Conservation (phyloP, 306 rosid species). For the Benincasa hispida region DNA sequence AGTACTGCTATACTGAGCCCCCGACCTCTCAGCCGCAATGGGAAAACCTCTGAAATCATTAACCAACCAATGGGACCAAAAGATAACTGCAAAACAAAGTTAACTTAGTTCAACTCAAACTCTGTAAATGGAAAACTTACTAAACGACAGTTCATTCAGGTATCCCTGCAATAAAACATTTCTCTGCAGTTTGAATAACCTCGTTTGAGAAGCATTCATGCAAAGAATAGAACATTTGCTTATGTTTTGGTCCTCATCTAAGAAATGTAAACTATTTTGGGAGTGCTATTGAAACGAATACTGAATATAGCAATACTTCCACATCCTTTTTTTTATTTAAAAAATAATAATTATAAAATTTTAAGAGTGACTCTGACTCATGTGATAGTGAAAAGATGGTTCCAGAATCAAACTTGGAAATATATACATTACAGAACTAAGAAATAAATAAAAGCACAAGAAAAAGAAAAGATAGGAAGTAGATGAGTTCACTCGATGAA, state of each 20-base stretch:
- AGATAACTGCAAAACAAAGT: slow-evolving; percentile 51
- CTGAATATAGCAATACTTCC: not conserved
- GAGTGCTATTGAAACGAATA: not conserved
- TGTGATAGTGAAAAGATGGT: not conserved
- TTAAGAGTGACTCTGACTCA: not conserved
- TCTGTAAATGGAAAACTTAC: not conserved
- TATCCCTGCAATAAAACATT: not conserved
- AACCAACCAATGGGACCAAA: slow-evolving; percentile 99
- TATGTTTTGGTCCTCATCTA: not conserved
- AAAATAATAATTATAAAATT: not conserved
- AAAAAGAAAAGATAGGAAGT: not conserved
- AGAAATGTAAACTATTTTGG: not conserved
- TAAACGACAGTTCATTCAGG: not conserved
- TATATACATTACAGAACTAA: not conserved
- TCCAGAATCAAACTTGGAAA: not conserved
- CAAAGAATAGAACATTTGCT: not conserved
- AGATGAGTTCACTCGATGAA: not conserved
- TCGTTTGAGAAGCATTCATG: not conserved
- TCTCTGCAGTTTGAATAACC: not conserved
- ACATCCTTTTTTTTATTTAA: not conserved
- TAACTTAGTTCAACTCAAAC: not conserved
- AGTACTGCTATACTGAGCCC: slow-evolving; percentile 94
- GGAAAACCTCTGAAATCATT: slow-evolving; percentile 91
- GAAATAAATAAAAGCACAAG: not conserved
- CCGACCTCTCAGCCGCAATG: slow-evolving; percentile 73